Conservation (phyloP, 441 rosid species). For the Daphne laureola region DNA sequence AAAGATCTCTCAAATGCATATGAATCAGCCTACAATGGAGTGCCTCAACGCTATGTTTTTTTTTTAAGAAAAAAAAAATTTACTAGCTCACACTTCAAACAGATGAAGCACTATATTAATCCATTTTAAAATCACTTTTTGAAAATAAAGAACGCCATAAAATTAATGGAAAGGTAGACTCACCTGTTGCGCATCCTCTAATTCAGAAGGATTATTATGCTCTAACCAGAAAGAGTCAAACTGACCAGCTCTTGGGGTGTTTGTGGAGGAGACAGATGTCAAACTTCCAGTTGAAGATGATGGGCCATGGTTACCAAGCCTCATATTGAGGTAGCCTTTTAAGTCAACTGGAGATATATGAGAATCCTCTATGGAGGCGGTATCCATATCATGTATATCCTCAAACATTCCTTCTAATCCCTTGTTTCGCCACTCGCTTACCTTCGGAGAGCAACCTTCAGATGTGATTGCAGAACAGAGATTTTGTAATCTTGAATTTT, state of each 20-base stretch:
- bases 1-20: too few species aligned
- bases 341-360: constrained; percentile 32
- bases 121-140: background rate
- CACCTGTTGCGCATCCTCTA: constrained; percentile 77
- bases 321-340: constrained; percentile 51
- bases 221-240: constrained; percentile 81
- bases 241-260: constrained; percentile 71
- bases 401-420: constrained; percentile 90
- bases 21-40: too few species aligned
- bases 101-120: too few species aligned
- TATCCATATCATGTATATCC: constrained; percentile 91
- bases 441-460: constrained; percentile 66
- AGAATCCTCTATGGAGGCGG: constrained; percentile 69
- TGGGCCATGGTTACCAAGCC: constrained; percentile 49
- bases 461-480: constrained; percentile 28
- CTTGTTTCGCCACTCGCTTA: constrained; percentile 72
- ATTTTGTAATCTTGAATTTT: constrained; percentile 36
- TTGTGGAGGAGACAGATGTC: constrained; percentile 72
- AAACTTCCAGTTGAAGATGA: constrained; percentile 74
- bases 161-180: constrained; percentile 18
- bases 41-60: too few species aligned
- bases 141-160: constrained; percentile 8
- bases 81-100: too few species aligned
- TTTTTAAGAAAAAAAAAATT: too few species aligned
- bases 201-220: constrained; percentile 58